These are phyloP conservation scores for Holtermannia corniformis DNA, from an alignment of 768 basidiomycete species.

Conservation along the genomic window DNA sequence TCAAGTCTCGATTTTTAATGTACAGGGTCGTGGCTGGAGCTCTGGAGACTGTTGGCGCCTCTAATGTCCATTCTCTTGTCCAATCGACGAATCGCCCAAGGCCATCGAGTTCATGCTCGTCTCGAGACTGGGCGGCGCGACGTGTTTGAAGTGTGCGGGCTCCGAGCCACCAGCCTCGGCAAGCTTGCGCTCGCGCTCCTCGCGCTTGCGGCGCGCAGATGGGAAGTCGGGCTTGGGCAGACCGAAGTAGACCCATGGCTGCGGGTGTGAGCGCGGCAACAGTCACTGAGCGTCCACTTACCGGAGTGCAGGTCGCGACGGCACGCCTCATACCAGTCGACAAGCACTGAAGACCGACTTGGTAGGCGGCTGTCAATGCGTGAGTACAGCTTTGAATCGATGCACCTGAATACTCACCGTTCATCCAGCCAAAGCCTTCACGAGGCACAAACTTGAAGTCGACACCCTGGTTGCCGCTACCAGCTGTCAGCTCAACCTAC, in stretches of 20 bases:
- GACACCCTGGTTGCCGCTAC: slow-evolving; percentile 51
- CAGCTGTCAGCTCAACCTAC: background rate
- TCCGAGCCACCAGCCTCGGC: slow-evolving; percentile 31
- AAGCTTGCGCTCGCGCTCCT: slow-evolving; percentile 32
- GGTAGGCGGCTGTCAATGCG: slow-evolving; percentile 64
- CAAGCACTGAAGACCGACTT: slow-evolving; percentile 90
- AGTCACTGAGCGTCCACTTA: slow-evolving; percentile 10
- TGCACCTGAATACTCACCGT: slow-evolving; percentile 49
- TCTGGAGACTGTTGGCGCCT: too few species aligned
- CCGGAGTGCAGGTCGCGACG: slow-evolving; percentile 74
- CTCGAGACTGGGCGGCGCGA: slow-evolving; percentile 31
- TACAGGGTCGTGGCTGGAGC: too few species aligned
- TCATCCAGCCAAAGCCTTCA: slow-evolving; percentile 99
- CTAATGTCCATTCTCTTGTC: too few species aligned
- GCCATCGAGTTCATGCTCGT: slow-evolving; percentile 13
- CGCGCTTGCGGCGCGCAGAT: slow-evolving; percentile 22
- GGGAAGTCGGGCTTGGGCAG: slow-evolving; percentile 35
- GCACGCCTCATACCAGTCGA: slow-evolving; percentile 91
- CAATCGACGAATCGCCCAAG: too few species aligned
- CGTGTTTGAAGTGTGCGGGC: slow-evolving; percentile 21
- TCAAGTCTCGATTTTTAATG: too few species aligned
- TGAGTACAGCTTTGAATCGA: background rate
- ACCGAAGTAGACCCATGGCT: slow-evolving; percentile 39
- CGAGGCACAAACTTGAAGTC: slow-evolving; percentile 97
- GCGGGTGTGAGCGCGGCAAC: background rate